phyloP scores from a whole-genome alignment of 2,329 filamentous ascomycete species.

The Claviceps maximensis region DNA sequence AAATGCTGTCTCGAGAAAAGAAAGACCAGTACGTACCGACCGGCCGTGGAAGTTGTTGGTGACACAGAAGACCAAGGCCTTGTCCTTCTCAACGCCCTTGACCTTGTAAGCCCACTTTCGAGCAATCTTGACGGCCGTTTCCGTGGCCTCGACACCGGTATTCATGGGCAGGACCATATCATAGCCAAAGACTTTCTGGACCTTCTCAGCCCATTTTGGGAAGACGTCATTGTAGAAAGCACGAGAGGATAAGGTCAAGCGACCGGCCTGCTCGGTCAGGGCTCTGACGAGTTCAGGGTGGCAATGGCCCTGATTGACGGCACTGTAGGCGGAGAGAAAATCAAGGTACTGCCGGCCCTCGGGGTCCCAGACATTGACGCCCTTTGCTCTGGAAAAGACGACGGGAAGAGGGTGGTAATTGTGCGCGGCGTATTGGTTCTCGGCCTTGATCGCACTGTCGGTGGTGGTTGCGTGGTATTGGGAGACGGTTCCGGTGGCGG shows the following conservation, averaged over 20 bases:
- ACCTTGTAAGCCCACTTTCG: constrained; percentile 97
- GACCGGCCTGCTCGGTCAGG: constrained; percentile 74
- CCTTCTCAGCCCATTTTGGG: constrained; percentile 86
- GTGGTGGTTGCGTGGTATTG: constrained; percentile 67
- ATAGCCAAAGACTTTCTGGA: constrained; percentile 79
- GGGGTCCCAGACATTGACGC: constrained; percentile 89
- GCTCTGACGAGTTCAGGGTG: constrained; percentile 92
- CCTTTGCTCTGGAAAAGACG: constrained; percentile 76
- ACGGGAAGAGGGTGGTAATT: constrained; percentile 97
- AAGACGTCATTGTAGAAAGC: constrained; percentile 99
- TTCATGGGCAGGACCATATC: constrained; percentile 99
- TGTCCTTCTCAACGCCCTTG: constrained; percentile 73
- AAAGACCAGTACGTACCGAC: constrained; percentile 55
- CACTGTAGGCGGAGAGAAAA: constrained; percentile 95
- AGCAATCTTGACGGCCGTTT: constrained; percentile 92
- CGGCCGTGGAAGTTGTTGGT: constrained; percentile 93
- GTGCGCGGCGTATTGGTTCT: constrained; percentile 82
- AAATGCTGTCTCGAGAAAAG: too few species aligned
- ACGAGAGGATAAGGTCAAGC: constrained; percentile 81
- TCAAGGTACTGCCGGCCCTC: constrained; percentile 93
- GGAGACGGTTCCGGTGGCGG: constrained; percentile 17
- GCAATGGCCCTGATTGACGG: constrained; percentile 96
- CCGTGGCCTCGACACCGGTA: constrained; percentile 89
- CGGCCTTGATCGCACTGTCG: constrained; percentile 61
- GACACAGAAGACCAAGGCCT: constrained; percentile 74